Evolutionary conservation across 257 asterid genomes (phyloP), one percentile per base, ranked within the genome.

Genomic region (Nicotiana tomentosiformis): DNA sequence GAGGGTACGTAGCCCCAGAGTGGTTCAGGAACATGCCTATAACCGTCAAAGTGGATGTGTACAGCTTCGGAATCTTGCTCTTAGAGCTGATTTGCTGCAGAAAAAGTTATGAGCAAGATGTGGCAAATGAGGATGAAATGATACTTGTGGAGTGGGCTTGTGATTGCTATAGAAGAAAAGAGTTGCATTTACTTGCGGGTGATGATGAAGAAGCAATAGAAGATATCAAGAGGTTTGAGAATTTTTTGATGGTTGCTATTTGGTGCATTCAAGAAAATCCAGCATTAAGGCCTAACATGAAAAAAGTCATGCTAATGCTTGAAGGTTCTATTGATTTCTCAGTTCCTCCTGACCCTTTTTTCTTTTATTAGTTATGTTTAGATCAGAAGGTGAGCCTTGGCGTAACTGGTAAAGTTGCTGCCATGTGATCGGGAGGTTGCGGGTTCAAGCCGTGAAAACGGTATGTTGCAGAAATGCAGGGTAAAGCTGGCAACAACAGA

Each of bases 261-360:
- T 85, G 91, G 88, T 87, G 91, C 83, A 82, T 80, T 33, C 90
- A 87, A 60, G 89, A 89, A 57, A 86, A 83, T 66, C 91, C 86
- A 6, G 55, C 87, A 10, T 30, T 82, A 82, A 89, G 91, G 91
- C 89, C 91, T 60, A 66, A 51, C 12, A 89, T 89, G 90, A 87
- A 84, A 81, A 89, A 80, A 32, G 91, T 87, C 4, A 15, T 82
- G 49, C 74, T 82, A 79, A 87, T 89, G 88, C 89, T 89, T 77
- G 85, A 89, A 79, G 90, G 87, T 30, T 84, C 83, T 11, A 69
- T 66, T 58, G 60, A 85, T 80, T 82, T 84, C 5, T 84, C 89
- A 33, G 66, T 37, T 46, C 90, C 85, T 1, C 49, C 49, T 43
- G 49, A 43, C 3, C 49, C 49, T 7, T 43, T 69, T 88, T 88